phyloP scores from a whole-genome alignment of 345 rosid species.

The Lepidium africanum region DNA sequence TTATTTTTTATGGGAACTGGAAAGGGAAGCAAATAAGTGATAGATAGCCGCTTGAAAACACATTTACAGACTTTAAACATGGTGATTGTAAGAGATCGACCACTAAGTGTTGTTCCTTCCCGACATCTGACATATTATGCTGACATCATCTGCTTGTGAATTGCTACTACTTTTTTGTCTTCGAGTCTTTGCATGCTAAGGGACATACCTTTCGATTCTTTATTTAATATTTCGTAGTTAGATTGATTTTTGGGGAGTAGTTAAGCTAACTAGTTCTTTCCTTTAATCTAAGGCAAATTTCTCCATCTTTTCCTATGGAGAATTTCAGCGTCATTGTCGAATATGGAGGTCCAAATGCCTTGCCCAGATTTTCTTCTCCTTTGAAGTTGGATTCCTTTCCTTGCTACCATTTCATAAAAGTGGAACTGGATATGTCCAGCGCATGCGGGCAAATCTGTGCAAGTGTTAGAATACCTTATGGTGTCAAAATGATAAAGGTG shows the following conservation, averaged over 20 bases:
- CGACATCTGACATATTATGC: not conserved
- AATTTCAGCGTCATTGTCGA: slow-evolving; percentile 49
- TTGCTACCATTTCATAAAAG: slow-evolving; percentile 42
- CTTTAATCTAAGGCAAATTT: slow-evolving; percentile 36
- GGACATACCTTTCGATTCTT: not conserved
- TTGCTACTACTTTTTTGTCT: not conserved
- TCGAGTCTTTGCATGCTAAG: slow-evolving; percentile 8
- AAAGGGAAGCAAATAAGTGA: not conserved
- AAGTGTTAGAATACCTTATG: slow-evolving; percentile 39
- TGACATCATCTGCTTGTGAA: not conserved
- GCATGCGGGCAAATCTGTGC: slow-evolving; percentile 42
- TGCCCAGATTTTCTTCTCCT: slow-evolving; percentile 35
- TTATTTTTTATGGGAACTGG: not conserved
- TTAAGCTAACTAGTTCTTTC: slow-evolving; percentile 18
- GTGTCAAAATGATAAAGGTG: slow-evolving; percentile 25
- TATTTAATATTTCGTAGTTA: not conserved
- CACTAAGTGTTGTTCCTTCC: not conserved
- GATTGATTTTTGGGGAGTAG: not conserved
- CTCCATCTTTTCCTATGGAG: slow-evolving; percentile 41
- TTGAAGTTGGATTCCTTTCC: slow-evolving; percentile 27
- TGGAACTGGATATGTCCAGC: slow-evolving; percentile 40
- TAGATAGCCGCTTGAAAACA: not conserved
- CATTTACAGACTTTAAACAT: not conserved
- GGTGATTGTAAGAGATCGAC: not conserved
- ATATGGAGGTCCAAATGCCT: slow-evolving; percentile 46